Conservation (phyloP, 805 yeast genomes). For the Babjeviella inositovora region DNA sequence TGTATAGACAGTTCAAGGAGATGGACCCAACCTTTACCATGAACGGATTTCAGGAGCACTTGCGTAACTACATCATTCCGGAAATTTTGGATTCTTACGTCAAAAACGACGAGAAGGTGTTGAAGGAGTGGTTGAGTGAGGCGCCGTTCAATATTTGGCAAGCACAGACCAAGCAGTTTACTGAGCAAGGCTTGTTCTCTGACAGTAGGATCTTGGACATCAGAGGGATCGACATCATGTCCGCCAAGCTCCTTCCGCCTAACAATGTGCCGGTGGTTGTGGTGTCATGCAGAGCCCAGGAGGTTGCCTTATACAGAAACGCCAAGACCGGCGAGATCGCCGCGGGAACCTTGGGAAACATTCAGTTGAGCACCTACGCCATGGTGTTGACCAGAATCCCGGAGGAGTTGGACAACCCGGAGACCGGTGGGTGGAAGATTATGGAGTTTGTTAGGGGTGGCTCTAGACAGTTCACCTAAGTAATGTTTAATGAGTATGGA, state of each 20-base stretch:
- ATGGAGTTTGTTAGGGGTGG: slow-evolving; percentile 91
- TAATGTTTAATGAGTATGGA: not conserved
- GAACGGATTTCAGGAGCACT: slow-evolving; percentile 64
- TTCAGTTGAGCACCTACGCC: slow-evolving; percentile 86
- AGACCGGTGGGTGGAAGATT: slow-evolving; percentile 95
- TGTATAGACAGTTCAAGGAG: slow-evolving; percentile 67
- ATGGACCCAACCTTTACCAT: slow-evolving; percentile 82
- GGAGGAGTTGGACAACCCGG: slow-evolving; percentile 77
- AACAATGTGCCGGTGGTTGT: slow-evolving; percentile 87
- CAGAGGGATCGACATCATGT: slow-evolving; percentile 85
- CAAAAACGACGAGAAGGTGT: slow-evolving; percentile 70
- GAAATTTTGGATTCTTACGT: slow-evolving; percentile 92
- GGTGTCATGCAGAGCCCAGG: slow-evolving; percentile 93
- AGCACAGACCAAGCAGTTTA: slow-evolving; percentile 83
- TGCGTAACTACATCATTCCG: slow-evolving; percentile 87
- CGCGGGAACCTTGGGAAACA: slow-evolving; percentile 92
- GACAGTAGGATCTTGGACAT: slow-evolving; percentile 89
- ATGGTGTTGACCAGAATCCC: slow-evolving; percentile 90
- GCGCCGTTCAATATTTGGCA: slow-evolving; percentile 93
- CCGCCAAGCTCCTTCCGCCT: slow-evolving; percentile 79
- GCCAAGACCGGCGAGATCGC: slow-evolving; percentile 86
- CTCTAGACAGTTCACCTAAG: slow-evolving; percentile 61
- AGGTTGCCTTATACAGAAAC: slow-evolving; percentile 76
- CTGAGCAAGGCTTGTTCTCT: slow-evolving; percentile 80
- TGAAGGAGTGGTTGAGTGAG: slow-evolving; percentile 88